Evolutionary conservation across 139 green algal species (phyloP).

Genomic region (Chlorella sorokiniana): DNA sequence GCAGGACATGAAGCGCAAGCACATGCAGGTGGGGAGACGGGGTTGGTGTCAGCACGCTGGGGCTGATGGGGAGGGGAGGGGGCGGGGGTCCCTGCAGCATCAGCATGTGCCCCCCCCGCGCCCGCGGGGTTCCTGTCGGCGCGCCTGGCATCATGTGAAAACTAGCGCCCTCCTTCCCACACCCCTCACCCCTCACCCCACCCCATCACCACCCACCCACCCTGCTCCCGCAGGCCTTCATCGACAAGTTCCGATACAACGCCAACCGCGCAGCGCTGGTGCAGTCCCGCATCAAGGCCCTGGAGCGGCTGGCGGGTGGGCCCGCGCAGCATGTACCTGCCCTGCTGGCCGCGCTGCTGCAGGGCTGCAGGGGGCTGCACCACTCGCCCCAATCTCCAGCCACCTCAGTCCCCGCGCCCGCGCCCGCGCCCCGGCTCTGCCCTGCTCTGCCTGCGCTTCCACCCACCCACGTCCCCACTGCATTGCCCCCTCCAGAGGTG

Average conservation of each 20-base stretch:
- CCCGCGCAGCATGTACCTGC: neutral
- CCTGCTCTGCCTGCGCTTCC: neutral
- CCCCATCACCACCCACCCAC: neutral
- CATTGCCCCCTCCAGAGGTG: constrained; percentile 48
- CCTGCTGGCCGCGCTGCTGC: neutral
- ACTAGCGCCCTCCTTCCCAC: neutral
- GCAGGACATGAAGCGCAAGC: constrained; percentile 65
- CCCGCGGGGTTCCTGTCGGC: no score
- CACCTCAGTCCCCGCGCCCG: no score
- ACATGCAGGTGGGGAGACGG: constrained; percentile 69
- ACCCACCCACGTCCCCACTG: neutral
- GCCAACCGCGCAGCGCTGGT: constrained; percentile 89
- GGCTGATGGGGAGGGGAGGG: neutral
- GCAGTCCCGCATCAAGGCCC: constrained; percentile 92
- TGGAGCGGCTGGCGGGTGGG: constrained; percentile 79
- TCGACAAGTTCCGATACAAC: constrained; percentile 94
- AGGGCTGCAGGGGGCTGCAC: neutral
- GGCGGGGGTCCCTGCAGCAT: neutral
- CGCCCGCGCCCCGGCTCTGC: neutral
- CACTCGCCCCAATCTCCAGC: no score
- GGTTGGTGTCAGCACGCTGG: neutral
- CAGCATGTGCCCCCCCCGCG: neutral
- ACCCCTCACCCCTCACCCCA: neutral
- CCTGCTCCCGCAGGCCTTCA: constrained; percentile 72
- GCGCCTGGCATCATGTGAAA: no score